Percentiles rank a stretch among this genome's conserved stretches.
phyloP scores from a whole-genome alignment of 352 stramenopile species.

The Blastocystis sp. region DNA sequence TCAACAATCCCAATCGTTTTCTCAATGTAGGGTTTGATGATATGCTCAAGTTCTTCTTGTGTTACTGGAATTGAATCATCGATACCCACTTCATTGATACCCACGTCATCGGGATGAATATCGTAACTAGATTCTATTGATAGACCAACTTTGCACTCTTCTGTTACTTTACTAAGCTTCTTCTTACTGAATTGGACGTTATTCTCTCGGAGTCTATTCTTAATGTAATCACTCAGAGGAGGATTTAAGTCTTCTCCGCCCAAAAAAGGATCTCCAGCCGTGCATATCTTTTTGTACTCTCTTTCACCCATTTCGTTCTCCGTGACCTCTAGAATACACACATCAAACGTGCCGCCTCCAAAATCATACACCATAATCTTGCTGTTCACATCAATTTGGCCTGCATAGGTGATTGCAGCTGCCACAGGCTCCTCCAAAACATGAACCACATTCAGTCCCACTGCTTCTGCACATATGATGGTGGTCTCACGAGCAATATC shows the following conservation, averaged over 20 bases:
- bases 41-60: background rate
- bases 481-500: background rate
- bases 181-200: too few species aligned
- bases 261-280: background rate
- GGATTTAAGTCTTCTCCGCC: background rate
- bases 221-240: constrained; percentile 97
- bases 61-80: background rate
- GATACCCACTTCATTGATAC: background rate
- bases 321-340: constrained; percentile 77
- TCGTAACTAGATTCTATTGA: constrained; percentile 67
- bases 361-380: constrained; percentile 96
- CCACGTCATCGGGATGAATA: background rate
- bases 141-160: constrained; percentile 94
- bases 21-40: background rate
- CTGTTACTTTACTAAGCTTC: constrained; percentile 90
- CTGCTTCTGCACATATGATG: background rate
- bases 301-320: background rate
- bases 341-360: constrained; percentile 90
- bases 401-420: constrained; percentile 92
- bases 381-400: constrained; percentile 86
- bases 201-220: constrained; percentile 70
- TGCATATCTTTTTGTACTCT: constrained; percentile 67
- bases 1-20: background rate
- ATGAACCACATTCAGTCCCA: constrained; percentile 82
- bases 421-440: constrained; percentile 93